Conservation (phyloP, 2,329 filamentous ascomycete genomes). For the Dactylellina parvicollis region DNA sequence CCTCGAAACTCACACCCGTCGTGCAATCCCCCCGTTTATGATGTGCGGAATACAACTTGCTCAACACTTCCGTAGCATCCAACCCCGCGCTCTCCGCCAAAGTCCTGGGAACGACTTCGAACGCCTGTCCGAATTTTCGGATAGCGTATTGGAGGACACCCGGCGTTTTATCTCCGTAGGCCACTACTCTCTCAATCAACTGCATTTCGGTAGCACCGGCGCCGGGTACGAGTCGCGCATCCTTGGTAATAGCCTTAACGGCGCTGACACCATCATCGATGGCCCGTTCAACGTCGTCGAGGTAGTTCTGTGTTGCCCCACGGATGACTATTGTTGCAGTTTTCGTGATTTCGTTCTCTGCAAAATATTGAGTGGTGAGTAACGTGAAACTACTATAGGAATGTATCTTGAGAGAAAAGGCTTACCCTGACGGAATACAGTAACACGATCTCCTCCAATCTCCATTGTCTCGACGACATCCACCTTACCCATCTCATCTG, state of each 20-base stretch:
- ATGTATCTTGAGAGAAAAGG: not conserved
- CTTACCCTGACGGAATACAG: slow-evolving; percentile 85
- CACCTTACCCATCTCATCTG: slow-evolving; percentile 97
- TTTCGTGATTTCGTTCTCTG: slow-evolving; percentile 85
- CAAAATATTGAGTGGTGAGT: slow-evolving; percentile 12
- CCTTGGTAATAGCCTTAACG: slow-evolving; percentile 96
- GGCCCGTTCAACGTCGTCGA: slow-evolving; percentile 95
- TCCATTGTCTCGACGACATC: slow-evolving; percentile 97
- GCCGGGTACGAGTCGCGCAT: slow-evolving; percentile 88
- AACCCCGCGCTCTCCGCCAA: slow-evolving; percentile 94
- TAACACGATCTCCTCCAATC: slow-evolving; percentile 97
- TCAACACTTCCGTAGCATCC: slow-evolving; percentile 95
- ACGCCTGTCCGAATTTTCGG: slow-evolving; percentile 95
- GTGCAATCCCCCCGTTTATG: slow-evolving; percentile 87
- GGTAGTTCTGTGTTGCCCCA: slow-evolving; percentile 96
- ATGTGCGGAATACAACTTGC: slow-evolving; percentile 90
- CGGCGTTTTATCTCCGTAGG: slow-evolving; percentile 89
- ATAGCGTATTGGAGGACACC: slow-evolving; percentile 96
- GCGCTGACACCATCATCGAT: slow-evolving; percentile 99
- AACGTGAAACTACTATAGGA: not conserved
- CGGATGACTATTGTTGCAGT: slow-evolving; percentile 94
- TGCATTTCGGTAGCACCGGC: slow-evolving; percentile 95
- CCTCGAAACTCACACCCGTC: slow-evolving; percentile 92
- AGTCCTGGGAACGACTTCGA: slow-evolving; percentile 94
- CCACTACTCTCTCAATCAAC: slow-evolving; percentile 89